Evolutionary conservation across 2,329 filamentous ascomycete genomes (phyloP).

Genomic region (Catunica adiposa): DNA sequence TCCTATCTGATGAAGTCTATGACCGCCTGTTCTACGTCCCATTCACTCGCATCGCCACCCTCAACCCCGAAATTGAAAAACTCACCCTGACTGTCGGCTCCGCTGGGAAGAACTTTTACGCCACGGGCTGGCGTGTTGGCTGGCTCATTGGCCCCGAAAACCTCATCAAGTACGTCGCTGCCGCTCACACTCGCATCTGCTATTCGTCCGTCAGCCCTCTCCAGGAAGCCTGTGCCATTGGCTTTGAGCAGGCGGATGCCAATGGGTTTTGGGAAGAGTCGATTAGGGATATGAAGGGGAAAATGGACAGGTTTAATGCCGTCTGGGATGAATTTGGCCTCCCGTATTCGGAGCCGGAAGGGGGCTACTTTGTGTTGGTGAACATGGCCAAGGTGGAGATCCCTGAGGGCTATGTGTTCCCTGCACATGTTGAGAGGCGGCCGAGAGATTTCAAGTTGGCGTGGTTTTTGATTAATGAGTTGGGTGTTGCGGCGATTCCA

Average conservation of each 20-base stretch:
- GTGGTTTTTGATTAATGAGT: slow-evolving; percentile 94
- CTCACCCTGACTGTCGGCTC: slow-evolving; percentile 89
- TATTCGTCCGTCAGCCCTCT: slow-evolving; percentile 86
- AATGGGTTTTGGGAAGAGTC: slow-evolving; percentile 77
- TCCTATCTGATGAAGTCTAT: slow-evolving; percentile 85
- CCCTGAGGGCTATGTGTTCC: slow-evolving; percentile 73
- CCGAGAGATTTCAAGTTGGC: slow-evolving; percentile 86
- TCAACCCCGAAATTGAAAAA: slow-evolving; percentile 76
- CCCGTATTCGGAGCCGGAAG: slow-evolving; percentile 82
- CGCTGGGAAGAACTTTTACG: slow-evolving; percentile 96
- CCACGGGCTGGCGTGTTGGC: slow-evolving; percentile 88
- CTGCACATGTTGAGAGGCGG: slow-evolving; percentile 67
- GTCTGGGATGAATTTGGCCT: slow-evolving; percentile 60
- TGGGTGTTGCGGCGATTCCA: slow-evolving; percentile 89
- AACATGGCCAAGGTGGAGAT: slow-evolving; percentile 81
- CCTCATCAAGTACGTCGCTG: slow-evolving; percentile 77
- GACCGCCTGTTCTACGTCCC: slow-evolving; percentile 90
- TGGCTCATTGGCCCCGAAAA: slow-evolving; percentile 85
- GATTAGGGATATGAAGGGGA: slow-evolving; percentile 73
- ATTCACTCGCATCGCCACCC: slow-evolving; percentile 79
- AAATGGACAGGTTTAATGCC: slow-evolving; percentile 74
- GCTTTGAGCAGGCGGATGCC: slow-evolving; percentile 76
- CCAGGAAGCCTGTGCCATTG: slow-evolving; percentile 85
- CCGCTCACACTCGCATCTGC: slow-evolving; percentile 90
- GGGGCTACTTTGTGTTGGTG: slow-evolving; percentile 91